Percentiles rank a stretch among this genome's conserved stretches.
These are phyloP conservation scores for Begonia masoniana DNA, from an alignment of 306 rosid genomes.

Conservation along the genomic window DNA sequence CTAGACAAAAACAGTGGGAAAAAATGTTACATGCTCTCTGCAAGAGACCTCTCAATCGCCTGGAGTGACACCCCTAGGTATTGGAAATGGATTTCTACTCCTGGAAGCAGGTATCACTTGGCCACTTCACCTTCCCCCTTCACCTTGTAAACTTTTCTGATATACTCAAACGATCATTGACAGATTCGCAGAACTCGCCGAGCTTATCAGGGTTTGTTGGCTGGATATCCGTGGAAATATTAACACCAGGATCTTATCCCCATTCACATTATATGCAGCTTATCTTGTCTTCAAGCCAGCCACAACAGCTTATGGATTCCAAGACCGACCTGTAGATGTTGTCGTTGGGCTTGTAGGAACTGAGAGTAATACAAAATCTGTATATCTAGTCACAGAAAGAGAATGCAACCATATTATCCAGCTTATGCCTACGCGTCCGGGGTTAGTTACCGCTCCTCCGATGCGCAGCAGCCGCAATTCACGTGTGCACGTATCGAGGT, in stretches of 20 bases:
- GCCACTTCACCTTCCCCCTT: not conserved
- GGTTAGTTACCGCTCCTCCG: slow-evolving; percentile 5
- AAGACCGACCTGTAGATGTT: slow-evolving; percentile 34
- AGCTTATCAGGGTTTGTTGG: slow-evolving; percentile 55
- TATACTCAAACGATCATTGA: not conserved
- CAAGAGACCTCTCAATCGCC: slow-evolving; percentile 31
- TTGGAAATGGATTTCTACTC: slow-evolving; percentile 44
- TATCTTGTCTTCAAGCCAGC: slow-evolving; percentile 44
- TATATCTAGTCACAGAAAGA: slow-evolving; percentile 21
- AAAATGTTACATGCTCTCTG: slow-evolving; percentile 62
- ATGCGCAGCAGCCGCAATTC: slow-evolving; percentile 3
- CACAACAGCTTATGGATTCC: slow-evolving; percentile 24
- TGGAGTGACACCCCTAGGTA: slow-evolving; percentile 54
- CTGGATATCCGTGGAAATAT: slow-evolving; percentile 50
- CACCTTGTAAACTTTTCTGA: not conserved
- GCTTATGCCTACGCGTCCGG: slow-evolving; percentile 20
- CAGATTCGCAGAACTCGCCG: slow-evolving; percentile 60
- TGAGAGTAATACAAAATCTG: slow-evolving; percentile 5
- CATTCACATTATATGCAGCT: slow-evolving; percentile 34
- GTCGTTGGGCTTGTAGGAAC: slow-evolving; percentile 28
- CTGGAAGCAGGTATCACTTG: slow-evolving; percentile 28
- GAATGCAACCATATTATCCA: slow-evolving; percentile 11
- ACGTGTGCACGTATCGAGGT: not conserved
- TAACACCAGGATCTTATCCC: slow-evolving; percentile 25
- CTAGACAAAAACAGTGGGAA: slow-evolving; percentile 35